Percentiles rank a stretch among this genome's conserved stretches.
Conservation (phyloP, 352 stramenopile species). For the Achlya hypogyna region DNA sequence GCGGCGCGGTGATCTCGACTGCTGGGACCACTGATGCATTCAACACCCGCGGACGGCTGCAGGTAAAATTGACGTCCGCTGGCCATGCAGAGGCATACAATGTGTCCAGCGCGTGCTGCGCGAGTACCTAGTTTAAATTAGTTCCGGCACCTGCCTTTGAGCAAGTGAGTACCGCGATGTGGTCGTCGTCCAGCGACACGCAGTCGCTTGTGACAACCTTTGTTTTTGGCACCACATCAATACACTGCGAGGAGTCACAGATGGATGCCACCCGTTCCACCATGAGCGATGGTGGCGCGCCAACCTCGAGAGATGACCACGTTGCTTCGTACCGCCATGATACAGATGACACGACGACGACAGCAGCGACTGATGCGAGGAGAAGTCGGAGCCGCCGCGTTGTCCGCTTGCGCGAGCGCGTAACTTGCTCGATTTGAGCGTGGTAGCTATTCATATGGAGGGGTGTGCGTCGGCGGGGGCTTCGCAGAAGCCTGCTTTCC, state of each 20-base stretch:
- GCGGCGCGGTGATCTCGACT: not conserved
- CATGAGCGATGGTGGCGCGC: not conserved
- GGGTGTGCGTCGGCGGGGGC: not conserved
- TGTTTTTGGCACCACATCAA: not conserved
- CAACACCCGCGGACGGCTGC: not conserved
- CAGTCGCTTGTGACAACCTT: not conserved
- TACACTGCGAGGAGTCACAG: slow-evolving; percentile 1
- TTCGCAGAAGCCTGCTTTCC: not conserved
- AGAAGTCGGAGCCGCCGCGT: not conserved
- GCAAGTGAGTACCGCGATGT: not conserved
- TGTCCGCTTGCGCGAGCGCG: not conserved
- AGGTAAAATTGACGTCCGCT: not conserved
- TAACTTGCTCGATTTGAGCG: slow-evolving; percentile 5
- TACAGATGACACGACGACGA: not conserved
- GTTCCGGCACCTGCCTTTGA: not conserved
- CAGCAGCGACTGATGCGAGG: not conserved
- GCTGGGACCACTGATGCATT: not conserved
- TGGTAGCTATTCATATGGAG: slow-evolving; percentile 17
- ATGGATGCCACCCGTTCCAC: not conserved
- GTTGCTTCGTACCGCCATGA: not conserved
- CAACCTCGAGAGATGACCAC: not conserved
- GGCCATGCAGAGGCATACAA: not conserved
- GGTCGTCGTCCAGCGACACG: not conserved
- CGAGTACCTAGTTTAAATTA: not conserved
- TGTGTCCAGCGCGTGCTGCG: not conserved